These are phyloP conservation scores for Tuctoria greenei DNA, from an alignment of 176 grass and related monocot species.

Conservation along the genomic window DNA sequence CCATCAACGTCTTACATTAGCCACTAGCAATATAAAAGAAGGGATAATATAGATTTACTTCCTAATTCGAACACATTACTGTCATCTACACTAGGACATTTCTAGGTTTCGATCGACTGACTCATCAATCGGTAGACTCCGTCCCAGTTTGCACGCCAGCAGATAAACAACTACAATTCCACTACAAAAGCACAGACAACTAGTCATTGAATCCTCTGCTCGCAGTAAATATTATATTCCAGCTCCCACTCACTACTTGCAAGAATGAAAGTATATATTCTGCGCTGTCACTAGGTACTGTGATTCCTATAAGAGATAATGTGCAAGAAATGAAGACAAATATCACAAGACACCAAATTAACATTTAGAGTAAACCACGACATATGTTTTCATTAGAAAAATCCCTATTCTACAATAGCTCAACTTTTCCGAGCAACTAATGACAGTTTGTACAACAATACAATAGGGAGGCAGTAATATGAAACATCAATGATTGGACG, in stretches of 20 bases:
- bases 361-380: constrained; percentile 3
- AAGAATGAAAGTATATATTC: constrained; percentile 37
- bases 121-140: constrained; percentile 20
- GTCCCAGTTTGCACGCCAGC: constrained; percentile 32
- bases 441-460: constrained; percentile 18
- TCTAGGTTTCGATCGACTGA: constrained; percentile 28
- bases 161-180: constrained; percentile 41
- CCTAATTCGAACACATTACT: constrained; percentile 17
- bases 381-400: constrained; percentile 1
- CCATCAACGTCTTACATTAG: constrained; percentile 33
- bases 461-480: neutral
- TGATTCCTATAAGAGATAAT: constrained; percentile 31
- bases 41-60: constrained; percentile 43
- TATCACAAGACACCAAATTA: constrained; percentile 18
- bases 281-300: constrained; percentile 22
- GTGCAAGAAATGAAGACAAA: constrained; percentile 14
- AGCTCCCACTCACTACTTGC: constrained; percentile 4
- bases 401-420: constrained; percentile 5
- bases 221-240: constrained; percentile 24
- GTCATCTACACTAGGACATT: constrained; percentile 35
- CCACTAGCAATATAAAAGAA: constrained; percentile 36
- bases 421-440: constrained; percentile 26
- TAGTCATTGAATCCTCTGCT: constrained; percentile 35
- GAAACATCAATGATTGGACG: constrained; percentile 21
- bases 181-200: constrained; percentile 31